Evolutionary conservation across 2,329 filamentous ascomycete species (phyloP), one percentile per base, ranked within the genome.

Genomic region (Aureobasidium lini): DNA sequence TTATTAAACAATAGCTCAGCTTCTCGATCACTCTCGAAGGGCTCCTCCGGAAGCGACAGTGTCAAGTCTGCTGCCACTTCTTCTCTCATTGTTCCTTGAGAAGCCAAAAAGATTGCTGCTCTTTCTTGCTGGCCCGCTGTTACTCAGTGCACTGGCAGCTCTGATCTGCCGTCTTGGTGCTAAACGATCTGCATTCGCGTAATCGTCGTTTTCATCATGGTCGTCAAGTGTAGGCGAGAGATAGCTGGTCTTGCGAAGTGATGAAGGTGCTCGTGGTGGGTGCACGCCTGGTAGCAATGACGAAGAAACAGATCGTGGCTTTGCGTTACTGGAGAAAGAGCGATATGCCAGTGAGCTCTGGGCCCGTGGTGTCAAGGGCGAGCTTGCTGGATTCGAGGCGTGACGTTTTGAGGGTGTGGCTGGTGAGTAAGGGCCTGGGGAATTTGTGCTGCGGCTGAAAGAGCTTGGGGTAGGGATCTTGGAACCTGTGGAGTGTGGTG

Each of bases 401-500:
- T 48, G n/a, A 2, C 54, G 34, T 43, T 31, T 49, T 9, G 54
- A 58, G 34, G 54, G 54, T 11, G 54, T 58, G 18, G 44, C 44
- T 9, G 54, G 54, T 9, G 54, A 49, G 40, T 40, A 39, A 15
- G 32, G 28, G 2, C 9, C 36, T 15, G 44, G 43, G 4, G 23
- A 46, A 10, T 56, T 56, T 37, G 53, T 57, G 34, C 53, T 57
- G 18, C 53, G 40, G 15, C 32, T 57, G 32, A 57, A 39, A 6
- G 59, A 44, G 37, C 44, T 57, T 4, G 59, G 59, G 4, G 44
- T 54, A 9, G 59, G 50, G 8, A 61, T 57, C 34, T 57, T 57
- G 4, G 52, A 61, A n/a, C 23, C 43, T 18, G 46, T 6, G 2
- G 52, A 57, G 44, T 48, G 43, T 15, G 60, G 60, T 37, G 60